Evolutionary conservation across 2,329 filamentous ascomycete species (phyloP).

Genomic region (Apiospora kogelbergensis): DNA sequence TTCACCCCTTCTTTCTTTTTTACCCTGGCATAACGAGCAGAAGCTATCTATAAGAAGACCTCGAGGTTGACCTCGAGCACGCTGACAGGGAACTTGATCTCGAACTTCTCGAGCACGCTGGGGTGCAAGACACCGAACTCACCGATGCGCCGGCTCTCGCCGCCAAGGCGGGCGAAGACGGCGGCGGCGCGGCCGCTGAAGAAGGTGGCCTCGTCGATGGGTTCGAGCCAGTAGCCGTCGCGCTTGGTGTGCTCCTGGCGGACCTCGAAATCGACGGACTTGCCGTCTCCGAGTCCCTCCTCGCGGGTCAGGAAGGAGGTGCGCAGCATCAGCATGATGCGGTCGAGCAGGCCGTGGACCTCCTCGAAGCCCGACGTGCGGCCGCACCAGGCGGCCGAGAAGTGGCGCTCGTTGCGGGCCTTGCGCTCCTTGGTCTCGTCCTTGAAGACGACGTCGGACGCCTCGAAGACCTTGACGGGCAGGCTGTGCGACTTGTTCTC

Average conservation of each 20-base stretch:
- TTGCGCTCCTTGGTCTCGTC: conserved; percentile 79
- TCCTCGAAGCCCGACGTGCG: conserved; percentile 94
- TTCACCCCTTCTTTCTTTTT: not conserved
- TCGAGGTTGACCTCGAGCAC: conserved; percentile 94
- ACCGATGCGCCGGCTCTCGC: conserved; percentile 76
- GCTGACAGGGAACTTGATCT: conserved; percentile 73
- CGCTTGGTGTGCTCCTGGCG: conserved; percentile 55
- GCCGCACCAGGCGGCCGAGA: conserved; percentile 93
- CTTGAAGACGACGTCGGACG: conserved; percentile 88
- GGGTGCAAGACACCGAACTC: conserved; percentile 94
- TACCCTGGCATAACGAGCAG: not conserved
- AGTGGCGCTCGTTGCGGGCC: conserved; percentile 89
- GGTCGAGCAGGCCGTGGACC: conserved; percentile 90
- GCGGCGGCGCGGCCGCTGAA: conserved; percentile 87
- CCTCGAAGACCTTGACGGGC: conserved; percentile 81
- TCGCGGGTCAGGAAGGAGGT: conserved; percentile 77
- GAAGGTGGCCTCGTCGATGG: conserved; percentile 88
- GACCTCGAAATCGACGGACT: conserved; percentile 53
- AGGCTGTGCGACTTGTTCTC: conserved; percentile 76
- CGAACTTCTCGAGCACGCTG: conserved; percentile 76
- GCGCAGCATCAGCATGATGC: conserved; percentile 88
- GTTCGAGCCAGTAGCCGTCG: conserved; percentile 90
- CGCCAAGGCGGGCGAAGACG: conserved; percentile 73
- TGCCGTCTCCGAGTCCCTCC: conserved; percentile 57
- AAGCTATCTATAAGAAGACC: conserved; percentile 54